A percentile compares a stretch with the other conserved stretches of the same genome.
phyloP scores from a whole-genome alignment of 2,329 filamentous ascomycete species.

The Xylariaceae sp. region DNA sequence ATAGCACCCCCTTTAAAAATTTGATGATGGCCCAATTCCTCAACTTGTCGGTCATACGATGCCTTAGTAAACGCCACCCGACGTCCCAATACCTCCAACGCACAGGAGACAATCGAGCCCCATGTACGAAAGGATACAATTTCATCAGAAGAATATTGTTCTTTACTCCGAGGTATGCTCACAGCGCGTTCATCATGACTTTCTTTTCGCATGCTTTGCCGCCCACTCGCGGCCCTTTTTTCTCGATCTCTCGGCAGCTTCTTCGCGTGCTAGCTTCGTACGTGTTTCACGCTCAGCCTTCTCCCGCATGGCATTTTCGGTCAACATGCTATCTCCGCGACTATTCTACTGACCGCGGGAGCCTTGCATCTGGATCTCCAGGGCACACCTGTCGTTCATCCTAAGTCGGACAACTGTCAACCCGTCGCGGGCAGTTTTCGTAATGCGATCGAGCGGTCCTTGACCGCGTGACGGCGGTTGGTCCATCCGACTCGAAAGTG shows the following conservation, averaged over 20 bases:
- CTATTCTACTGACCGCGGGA: slow-evolving; percentile 51
- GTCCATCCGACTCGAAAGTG: slow-evolving; percentile 30
- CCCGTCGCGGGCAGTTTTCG: too few relatives aligned
- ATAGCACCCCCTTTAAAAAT: background rate
- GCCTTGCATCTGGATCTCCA: slow-evolving; percentile 46
- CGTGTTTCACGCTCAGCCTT: slow-evolving; percentile 49
- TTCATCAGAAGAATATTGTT: background rate
- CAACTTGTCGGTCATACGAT: slow-evolving; percentile 12
- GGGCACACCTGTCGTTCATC: too few relatives aligned
- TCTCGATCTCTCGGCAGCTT: slow-evolving; percentile 57
- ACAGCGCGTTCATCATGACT: slow-evolving; percentile 25
- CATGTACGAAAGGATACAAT: slow-evolving; percentile 21
- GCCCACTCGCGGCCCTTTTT: slow-evolving; percentile 58
- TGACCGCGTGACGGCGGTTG: slow-evolving; percentile 29
- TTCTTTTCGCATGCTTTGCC: slow-evolving; percentile 49
- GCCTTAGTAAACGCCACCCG: slow-evolving; percentile 14
- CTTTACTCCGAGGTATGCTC: background rate
- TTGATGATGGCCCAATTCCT: slow-evolving; percentile 5
- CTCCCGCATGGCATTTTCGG: slow-evolving; percentile 47
- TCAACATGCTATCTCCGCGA: slow-evolving; percentile 45
- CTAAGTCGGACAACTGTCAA: too few relatives aligned
- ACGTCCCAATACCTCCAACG: slow-evolving; percentile 3
- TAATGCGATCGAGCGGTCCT: slow-evolving; percentile 18
- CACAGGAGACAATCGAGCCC: slow-evolving; percentile 4
- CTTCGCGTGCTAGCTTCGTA: slow-evolving; percentile 51